Percentiles rank a stretch among this genome's conserved stretches.
These are phyloP conservation scores for Termitomyces sp. DNA, from an alignment of 1,284 basidiomycete genomes.

Conservation along the genomic window DNA sequence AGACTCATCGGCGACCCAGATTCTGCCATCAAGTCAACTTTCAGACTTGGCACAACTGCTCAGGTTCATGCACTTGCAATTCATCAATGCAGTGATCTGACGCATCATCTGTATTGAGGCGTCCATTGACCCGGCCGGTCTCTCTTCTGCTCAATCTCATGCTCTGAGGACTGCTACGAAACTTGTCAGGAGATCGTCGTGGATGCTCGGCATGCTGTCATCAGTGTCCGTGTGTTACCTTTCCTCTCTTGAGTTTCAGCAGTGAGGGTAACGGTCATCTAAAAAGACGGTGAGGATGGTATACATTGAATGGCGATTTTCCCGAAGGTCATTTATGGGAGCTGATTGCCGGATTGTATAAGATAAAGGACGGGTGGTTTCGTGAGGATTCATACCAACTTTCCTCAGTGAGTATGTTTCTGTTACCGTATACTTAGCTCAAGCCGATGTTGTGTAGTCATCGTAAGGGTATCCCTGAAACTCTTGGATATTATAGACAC, in stretches of 20 bases:
- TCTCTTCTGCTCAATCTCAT: constrained; percentile 50
- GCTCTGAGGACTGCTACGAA: constrained; percentile 35
- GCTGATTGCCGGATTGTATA: constrained; percentile 47
- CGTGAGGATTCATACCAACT: constrained; percentile 60
- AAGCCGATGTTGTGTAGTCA: constrained; percentile 34
- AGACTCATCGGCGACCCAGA: constrained; percentile 34
- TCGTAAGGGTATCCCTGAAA: constrained; percentile 41
- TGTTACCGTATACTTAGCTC: not conserved
- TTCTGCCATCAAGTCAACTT: constrained; percentile 42
- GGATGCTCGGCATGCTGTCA: constrained; percentile 49
- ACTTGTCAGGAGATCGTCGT: constrained; percentile 44
- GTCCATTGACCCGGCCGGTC: constrained; percentile 46
- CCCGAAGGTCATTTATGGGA: constrained; percentile 40
- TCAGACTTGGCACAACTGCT: constrained; percentile 44
- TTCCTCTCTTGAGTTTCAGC: not conserved
- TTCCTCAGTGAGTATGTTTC: constrained; percentile 45
- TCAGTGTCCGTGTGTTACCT: constrained; percentile 48
- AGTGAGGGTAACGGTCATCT: not conserved
- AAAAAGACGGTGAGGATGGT: constrained; percentile 47
- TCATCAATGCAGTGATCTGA: not conserved
- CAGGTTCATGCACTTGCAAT: constrained; percentile 32
- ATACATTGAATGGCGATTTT: constrained; percentile 37
- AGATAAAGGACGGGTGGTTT: constrained; percentile 44
- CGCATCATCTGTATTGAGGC: constrained; percentile 28
- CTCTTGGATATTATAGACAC: constrained; percentile 36